Conservation (phyloP, 2,329 filamentous ascomycete species). For the Paraphoma chrysanthemicola region DNA sequence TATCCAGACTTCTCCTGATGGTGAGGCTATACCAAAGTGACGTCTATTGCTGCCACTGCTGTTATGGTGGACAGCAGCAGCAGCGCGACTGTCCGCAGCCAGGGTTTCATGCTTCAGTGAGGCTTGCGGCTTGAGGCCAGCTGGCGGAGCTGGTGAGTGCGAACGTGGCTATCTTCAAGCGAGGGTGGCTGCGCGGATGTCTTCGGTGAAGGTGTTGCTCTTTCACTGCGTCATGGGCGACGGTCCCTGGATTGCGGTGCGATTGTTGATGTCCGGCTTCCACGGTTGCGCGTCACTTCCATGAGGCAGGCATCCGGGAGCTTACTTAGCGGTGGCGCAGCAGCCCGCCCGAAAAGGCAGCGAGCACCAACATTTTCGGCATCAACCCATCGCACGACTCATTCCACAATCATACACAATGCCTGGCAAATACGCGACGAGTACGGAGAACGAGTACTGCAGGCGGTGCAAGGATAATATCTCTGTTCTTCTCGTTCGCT, state of each 20-base stretch:
- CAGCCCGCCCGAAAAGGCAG: slow-evolving; percentile 4
- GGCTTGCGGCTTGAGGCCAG: slow-evolving; percentile 41
- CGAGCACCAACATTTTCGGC: neutral
- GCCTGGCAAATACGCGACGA: slow-evolving; percentile 39
- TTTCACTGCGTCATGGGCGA: slow-evolving; percentile 1
- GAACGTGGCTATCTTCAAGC: slow-evolving; percentile 1
- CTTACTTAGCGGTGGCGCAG: slow-evolving; percentile 22
- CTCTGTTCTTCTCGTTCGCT: slow-evolving; percentile 62
- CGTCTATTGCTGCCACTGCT: slow-evolving; percentile 46
- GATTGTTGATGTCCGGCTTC: slow-evolving; percentile 1
- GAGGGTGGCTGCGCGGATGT: slow-evolving; percentile 1
- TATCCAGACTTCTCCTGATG: neutral
- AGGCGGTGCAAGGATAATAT: slow-evolving; percentile 62
- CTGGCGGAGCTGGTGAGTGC: slow-evolving; percentile 29
- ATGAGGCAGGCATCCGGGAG: slow-evolving; percentile 6
- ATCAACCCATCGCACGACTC: slow-evolving; percentile 6
- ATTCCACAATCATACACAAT: slow-evolving; percentile 24
- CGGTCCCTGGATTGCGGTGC: neutral
- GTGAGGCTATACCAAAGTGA: slow-evolving; percentile 37
- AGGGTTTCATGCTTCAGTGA: slow-evolving; percentile 41
- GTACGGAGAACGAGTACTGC: slow-evolving; percentile 51
- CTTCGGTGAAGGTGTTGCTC: neutral
- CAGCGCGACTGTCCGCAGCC: slow-evolving; percentile 40
- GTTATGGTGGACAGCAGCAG: slow-evolving; percentile 42
- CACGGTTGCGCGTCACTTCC: slow-evolving; percentile 28